A percentile compares a stretch with the other conserved stretches of the same genome.
Conservation (phyloP, 495 filamentous ascomycete species). For the Annulohypoxylon stygium region DNA sequence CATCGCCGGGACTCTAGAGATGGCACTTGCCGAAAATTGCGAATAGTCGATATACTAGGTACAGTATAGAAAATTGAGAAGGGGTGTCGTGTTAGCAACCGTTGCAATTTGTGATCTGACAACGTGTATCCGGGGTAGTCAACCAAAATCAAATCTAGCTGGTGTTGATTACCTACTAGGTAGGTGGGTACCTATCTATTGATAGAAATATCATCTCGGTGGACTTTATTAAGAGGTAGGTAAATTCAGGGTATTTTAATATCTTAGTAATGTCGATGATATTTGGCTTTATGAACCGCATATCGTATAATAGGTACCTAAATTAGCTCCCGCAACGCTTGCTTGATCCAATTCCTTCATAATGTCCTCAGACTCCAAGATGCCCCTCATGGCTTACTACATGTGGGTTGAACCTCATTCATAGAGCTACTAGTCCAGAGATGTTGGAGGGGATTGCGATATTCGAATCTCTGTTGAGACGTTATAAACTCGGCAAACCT, state of each 20-base stretch:
- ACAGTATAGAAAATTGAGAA: neutral
- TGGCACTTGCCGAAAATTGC: neutral
- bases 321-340: neutral
- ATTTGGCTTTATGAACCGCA: neutral
- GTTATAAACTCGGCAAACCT: conserved; percentile 18
- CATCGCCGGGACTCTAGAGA: neutral
- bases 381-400: neutral
- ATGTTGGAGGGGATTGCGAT: conserved; percentile 23
- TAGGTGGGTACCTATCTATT: neutral
- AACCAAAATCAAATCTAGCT: neutral
- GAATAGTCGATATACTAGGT: neutral
- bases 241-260: no score
- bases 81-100: no score
- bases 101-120: no score
- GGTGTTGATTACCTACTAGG: neutral
- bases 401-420: conserved; percentile 5
- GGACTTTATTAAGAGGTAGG: no score
- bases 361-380: neutral
- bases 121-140: neutral
- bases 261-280: neutral
- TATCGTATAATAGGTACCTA: neutral
- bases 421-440: neutral
- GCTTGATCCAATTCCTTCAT: neutral
- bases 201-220: no score
- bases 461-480: conserved; percentile 1